Evolutionary conservation across 2,329 filamentous ascomycete species (phyloP).

Genomic region (Fusarium clavum): DNA sequence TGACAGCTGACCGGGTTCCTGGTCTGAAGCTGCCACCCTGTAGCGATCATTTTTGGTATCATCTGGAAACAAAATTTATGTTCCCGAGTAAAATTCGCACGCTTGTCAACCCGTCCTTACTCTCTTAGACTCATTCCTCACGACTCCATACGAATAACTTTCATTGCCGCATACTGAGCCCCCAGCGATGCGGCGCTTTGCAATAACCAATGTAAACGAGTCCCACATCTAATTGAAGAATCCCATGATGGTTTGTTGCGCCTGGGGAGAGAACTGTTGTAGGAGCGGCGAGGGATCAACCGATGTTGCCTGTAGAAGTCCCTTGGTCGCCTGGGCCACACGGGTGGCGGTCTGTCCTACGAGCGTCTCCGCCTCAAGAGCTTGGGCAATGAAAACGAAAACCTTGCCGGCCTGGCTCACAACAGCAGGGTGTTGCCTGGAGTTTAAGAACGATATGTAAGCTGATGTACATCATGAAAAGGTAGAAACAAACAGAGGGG

Average conservation of each 20-base stretch:
- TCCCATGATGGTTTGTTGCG: slow-evolving; percentile 81
- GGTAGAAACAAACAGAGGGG: neutral
- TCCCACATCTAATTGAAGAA: slow-evolving; percentile 73
- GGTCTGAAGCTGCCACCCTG: slow-evolving; percentile 25
- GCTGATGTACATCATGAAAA: slow-evolving; percentile 11
- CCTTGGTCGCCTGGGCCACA: slow-evolving; percentile 82
- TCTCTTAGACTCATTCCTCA: slow-evolving; percentile 18
- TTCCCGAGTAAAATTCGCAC: slow-evolving; percentile 39
- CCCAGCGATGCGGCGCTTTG: slow-evolving; percentile 5
- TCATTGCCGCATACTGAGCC: slow-evolving; percentile 5
- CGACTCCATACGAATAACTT: slow-evolving; percentile 27
- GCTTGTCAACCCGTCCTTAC: slow-evolving; percentile 28
- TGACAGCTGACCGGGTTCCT: slow-evolving; percentile 24
- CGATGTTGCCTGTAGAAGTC: slow-evolving; percentile 77
- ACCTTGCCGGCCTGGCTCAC: slow-evolving; percentile 81
- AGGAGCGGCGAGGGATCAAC: slow-evolving; percentile 82
- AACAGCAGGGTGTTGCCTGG: slow-evolving; percentile 86
- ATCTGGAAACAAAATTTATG: slow-evolving; percentile 39
- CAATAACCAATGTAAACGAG: slow-evolving; percentile 9
- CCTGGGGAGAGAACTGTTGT: slow-evolving; percentile 79
- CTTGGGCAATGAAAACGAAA: slow-evolving; percentile 87
- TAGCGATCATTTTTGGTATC: slow-evolving; percentile 40
- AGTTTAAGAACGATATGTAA: slow-evolving; percentile 41
- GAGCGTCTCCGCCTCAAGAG: slow-evolving; percentile 89
- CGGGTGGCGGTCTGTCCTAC: slow-evolving; percentile 84